Base-by-base conservation (phyloP, 2,329 filamentous ascomycete species). In the Pseudocercospora macadamiae region DNA sequence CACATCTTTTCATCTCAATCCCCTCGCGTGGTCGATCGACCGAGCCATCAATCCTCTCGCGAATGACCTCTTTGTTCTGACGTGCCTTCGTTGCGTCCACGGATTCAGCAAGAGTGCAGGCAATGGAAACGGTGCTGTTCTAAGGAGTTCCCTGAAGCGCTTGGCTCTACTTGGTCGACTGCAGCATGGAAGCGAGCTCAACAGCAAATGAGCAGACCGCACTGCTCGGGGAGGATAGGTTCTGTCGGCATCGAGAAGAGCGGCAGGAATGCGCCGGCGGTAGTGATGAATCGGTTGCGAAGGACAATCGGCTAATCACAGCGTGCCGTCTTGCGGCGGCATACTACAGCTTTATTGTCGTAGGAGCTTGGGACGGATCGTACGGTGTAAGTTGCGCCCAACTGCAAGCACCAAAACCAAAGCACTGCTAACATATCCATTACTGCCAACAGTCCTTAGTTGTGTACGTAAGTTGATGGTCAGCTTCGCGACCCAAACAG, bases 261-360 rank as follows among this genome's bases (percentile, higher is more conserved):
- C 32, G 32, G 32, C 32, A 36, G 32, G 32, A 36, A 36, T 36
- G 10, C 32, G 32, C 32, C 32, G 10, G 32, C 10, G 32, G 32
- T 36, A 36, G 32, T 36, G 32, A 36, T 36, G 32, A 36, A 8
- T 36, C 32, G 32, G 32, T 36, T 36, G 32, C 32, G 32, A 36
- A 36, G 32, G 32, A 36, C 32, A 36, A 36, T 14, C 32, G 32
- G 19, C 51, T 37, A 3, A 28, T 39, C 51, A 53, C 30, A 25
- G 34, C 51, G 5, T 53, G 30, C 51, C 51, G 51, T 42, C 18
- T 53, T 37, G 36, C 51, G 51, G 51, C 51, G 12, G 51, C 51
- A 37, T 37, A 37, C 51, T 53, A 53, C 36, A 53, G 51, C 51
- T 53, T 53, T 26, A 14, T 53, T 53, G 51, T 53, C 51, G 32